These are phyloP conservation scores for Neopestalotiopsis sp. DNA, from an alignment of 2,329 filamentous ascomycete genomes.

Conservation along the genomic window DNA sequence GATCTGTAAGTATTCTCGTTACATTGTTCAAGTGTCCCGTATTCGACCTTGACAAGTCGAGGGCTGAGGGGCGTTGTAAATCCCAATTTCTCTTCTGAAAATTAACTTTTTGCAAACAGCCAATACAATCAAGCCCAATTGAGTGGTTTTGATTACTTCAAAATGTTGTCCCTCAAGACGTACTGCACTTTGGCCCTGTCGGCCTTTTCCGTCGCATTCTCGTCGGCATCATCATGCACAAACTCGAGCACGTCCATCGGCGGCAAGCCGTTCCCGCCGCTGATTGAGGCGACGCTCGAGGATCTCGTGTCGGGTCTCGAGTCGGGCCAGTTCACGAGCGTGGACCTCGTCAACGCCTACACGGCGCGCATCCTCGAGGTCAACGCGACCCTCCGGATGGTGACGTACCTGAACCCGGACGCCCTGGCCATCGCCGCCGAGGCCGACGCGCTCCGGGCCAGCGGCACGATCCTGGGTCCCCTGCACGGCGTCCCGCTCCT, in stretches of 20 bases:
- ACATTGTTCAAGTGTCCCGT: not conserved
- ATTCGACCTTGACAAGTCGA: not conserved
- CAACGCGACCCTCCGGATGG: conserved; percentile 36
- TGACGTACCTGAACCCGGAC: conserved; percentile 43
- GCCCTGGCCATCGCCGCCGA: conserved; percentile 42
- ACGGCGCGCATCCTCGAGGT: conserved; percentile 39
- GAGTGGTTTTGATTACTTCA: not conserved
- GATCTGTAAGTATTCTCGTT: not conserved
- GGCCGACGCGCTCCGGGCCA: conserved; percentile 36
- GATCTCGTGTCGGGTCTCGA: conserved; percentile 31
- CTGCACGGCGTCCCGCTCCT: conserved; percentile 70
- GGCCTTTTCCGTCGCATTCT: not conserved
- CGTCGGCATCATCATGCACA: not conserved
- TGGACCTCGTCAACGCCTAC: conserved; percentile 38
- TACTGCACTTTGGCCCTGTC: conserved; percentile 7
- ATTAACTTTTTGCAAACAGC: not conserved
- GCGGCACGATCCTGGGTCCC: conserved; percentile 40
- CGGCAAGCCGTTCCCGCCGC: conserved; percentile 22
- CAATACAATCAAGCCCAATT: not conserved
- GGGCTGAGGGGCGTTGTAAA: not conserved
- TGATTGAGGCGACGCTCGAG: conserved; percentile 30
- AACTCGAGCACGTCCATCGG: conserved; percentile 16
- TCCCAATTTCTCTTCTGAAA: not conserved
- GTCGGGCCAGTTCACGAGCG: conserved; percentile 32
- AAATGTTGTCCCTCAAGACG: conserved; percentile 12